Base-by-base conservation (phyloP, 805 yeast species). In the Trichomonascus vanleenenianus region DNA sequence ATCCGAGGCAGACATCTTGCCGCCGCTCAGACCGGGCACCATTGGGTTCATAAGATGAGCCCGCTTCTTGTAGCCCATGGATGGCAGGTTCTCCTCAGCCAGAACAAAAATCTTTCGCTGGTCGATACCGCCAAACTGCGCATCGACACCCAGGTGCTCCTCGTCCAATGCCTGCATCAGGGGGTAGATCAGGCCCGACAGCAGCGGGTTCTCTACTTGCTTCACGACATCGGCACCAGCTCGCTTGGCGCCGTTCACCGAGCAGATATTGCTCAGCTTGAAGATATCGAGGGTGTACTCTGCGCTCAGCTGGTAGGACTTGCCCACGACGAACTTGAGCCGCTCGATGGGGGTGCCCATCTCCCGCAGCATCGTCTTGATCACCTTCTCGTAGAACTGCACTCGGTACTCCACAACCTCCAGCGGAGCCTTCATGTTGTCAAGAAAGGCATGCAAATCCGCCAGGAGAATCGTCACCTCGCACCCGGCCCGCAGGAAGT, bases 201-300 rank as follows among this genome's bases (percentile, higher is more conserved):
- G 76, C 55, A 88, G 75, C 34, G 99, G 98, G 66, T 89, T 89
- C 32, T 86, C 80, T 40, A 89, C 97, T 71, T 93, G 98, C 64
- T 93, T 93, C 51, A 93, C 99, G 46, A 93, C 99, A 67, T 93
- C 99, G 9, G 99, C 97, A 64, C 99, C 99, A 1, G 99, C 99
- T 66, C 98, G 81, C 71, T 86, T 86, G 49, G 97, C 96, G 63
- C 89, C 97, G 63, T 91, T 89, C 68, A 86, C 96, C 19, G 95
- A 81, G 25, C 87, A 96, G 39, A 71, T 64, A 64, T 91, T 93
- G 40, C 94, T 75, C 60, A 93, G 65, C 65, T 79, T 81, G 78
- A 89, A 93, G 36, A 93, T 67, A 60, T 93, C 99, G 80, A 93
- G 63, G 7, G 95, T 84, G 70, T 85, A 93, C 32, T 84, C 79